Evolutionary conservation across 2,329 filamentous ascomycete genomes (phyloP).

Genomic region (Berkeleyomyces rouxiae): DNA sequence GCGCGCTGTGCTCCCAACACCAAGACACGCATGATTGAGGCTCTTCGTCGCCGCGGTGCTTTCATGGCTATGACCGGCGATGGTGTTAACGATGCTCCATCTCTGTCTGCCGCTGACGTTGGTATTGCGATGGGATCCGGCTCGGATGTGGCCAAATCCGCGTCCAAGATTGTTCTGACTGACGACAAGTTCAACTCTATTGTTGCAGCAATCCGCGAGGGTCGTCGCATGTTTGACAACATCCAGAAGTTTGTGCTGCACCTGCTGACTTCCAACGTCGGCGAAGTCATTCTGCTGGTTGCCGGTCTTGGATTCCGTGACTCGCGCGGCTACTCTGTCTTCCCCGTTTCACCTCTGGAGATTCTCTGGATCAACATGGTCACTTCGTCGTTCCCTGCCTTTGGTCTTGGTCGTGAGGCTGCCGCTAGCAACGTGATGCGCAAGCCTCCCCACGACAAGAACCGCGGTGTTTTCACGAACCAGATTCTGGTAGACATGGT

Average conservation of each 20-base stretch:
- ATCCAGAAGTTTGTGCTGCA: constrained; percentile 79
- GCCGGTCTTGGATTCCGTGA: constrained; percentile 75
- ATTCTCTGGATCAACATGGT: constrained; percentile 94
- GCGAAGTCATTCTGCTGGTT: constrained; percentile 65
- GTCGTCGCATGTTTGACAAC: constrained; percentile 73
- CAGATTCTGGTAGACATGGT: constrained; percentile 67
- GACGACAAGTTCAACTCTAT: constrained; percentile 85
- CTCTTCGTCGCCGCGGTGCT: constrained; percentile 56
- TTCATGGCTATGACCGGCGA: constrained; percentile 84
- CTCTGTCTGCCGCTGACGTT: constrained; percentile 64
- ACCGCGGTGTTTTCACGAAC: constrained; percentile 55
- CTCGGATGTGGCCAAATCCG: constrained; percentile 72
- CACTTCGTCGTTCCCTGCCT: constrained; percentile 73
- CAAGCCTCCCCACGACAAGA: constrained; percentile 57
- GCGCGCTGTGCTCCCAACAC: constrained; percentile 73
- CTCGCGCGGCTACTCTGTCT: constrained; percentile 52
- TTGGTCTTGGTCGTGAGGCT: constrained; percentile 68
- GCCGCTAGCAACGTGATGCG: constrained; percentile 63
- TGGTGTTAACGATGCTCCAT: constrained; percentile 74
- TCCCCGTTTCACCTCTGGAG: constrained; percentile 69
- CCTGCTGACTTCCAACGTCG: constrained; percentile 65
- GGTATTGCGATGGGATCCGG: constrained; percentile 86
- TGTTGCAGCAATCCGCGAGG: constrained; percentile 66
- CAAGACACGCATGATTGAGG: constrained; percentile 83
- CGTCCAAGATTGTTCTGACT: constrained; percentile 64